Percentiles rank a stretch among this genome's conserved stretches.
Conservation (phyloP, 2,329 filamentous ascomycete species). For the Penicillium sp. region DNA sequence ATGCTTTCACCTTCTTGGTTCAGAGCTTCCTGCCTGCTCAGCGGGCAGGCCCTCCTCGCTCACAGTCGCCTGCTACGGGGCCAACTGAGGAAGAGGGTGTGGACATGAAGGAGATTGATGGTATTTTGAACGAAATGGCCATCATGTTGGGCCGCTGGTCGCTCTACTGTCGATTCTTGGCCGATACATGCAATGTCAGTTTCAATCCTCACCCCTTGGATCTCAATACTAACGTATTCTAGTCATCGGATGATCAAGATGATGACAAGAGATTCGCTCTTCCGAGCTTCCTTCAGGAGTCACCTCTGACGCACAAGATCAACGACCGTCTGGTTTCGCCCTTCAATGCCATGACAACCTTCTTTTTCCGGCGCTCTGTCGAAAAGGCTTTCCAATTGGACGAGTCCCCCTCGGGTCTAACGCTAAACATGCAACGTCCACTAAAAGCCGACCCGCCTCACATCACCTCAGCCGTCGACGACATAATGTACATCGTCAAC, state of each 20-base stretch:
- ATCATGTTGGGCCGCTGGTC: constrained; percentile 94
- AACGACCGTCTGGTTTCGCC: constrained; percentile 71
- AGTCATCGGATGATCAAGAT: constrained; percentile 41
- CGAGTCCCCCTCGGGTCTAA: constrained; percentile 78
- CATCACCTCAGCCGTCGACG: constrained; percentile 93
- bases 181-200: constrained; percentile 78
- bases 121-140: constrained; percentile 80
- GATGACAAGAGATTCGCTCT: constrained; percentile 62
- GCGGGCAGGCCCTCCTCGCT: constrained; percentile 66
- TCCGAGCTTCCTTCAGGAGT: constrained; percentile 75
- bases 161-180: constrained; percentile 84
- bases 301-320: constrained; percentile 78
- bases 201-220: not conserved
- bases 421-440: constrained; percentile 70
- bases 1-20: constrained; percentile 94
- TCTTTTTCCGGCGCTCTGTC: constrained; percentile 94
- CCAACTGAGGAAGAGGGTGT: constrained; percentile 83
- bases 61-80: constrained; percentile 73
- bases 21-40: constrained; percentile 84
- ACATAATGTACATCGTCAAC: constrained; percentile 99
- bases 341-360: constrained; percentile 90
- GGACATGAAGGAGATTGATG: constrained; percentile 95
- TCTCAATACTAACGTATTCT: constrained; percentile 4
- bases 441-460: constrained; percentile 80
- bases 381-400: constrained; percentile 98